Evolutionary conservation across 129 eudicot species (phyloP).

Genomic region (Lactuca sativa): DNA sequence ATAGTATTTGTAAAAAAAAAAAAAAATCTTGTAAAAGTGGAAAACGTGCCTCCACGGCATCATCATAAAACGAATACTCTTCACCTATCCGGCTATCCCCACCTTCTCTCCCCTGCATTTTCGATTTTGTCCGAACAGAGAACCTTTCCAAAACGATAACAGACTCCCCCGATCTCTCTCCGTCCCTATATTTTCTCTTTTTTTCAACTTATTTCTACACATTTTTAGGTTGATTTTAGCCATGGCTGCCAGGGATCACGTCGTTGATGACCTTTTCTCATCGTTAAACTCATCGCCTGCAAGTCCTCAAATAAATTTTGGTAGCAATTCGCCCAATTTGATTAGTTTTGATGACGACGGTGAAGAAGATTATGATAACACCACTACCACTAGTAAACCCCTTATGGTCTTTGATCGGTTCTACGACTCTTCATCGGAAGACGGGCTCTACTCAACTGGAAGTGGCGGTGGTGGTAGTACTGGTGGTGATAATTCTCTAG

Average conservation of each 20-base stretch:
- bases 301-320: constrained; percentile 21
- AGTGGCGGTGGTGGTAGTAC: constrained; percentile 17
- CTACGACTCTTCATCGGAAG: constrained; percentile 63
- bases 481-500: constrained; percentile 12
- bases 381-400: constrained; percentile 24
- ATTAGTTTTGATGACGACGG: constrained; percentile 33
- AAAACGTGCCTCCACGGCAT: constrained; percentile 24
- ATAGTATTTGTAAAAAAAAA: too few relatives aligned
- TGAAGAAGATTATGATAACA: constrained; percentile 13
- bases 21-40: neutral
- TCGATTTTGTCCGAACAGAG: constrained; percentile 6
- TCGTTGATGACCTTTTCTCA: constrained; percentile 35
- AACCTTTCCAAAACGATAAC: constrained; percentile 34
- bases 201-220: neutral
- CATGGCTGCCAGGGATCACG: constrained; percentile 28
- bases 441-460: constrained; percentile 28
- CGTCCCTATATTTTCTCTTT: constrained; percentile 4
- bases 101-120: constrained; percentile 25
- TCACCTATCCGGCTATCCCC: constrained; percentile 21
- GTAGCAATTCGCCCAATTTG: constrained; percentile 26
- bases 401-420: constrained; percentile 80
- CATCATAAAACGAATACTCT: constrained; percentile 1
- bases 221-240: constrained; percentile 2
- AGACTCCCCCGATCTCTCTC: constrained; percentile 20
- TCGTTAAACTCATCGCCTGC: constrained; percentile 40